Percentiles rank a stretch among this genome's conserved stretches.
These are phyloP conservation scores for Fusarium heterosporum DNA, from an alignment of 2,329 filamentous ascomycete genomes.

Conservation along the genomic window DNA sequence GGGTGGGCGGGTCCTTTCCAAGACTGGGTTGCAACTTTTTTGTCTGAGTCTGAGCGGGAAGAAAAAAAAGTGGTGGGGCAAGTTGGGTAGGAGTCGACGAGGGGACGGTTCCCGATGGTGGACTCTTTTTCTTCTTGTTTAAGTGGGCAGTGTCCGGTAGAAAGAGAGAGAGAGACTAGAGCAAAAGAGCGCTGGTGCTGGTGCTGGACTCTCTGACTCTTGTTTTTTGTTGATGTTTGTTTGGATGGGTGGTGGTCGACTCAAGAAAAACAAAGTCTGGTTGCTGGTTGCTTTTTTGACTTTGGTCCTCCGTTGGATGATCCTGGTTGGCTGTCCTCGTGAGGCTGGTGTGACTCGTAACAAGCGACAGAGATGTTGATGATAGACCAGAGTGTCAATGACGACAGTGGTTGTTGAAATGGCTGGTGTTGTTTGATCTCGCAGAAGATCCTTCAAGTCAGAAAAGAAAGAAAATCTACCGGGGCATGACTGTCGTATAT, in stretches of 20 bases:
- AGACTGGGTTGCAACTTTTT: slow-evolving; percentile 35
- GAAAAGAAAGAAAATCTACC: slow-evolving; percentile 11
- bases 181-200: slow-evolving; percentile 11
- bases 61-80: slow-evolving; percentile 32
- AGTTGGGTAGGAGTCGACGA: slow-evolving; percentile 38
- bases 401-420: slow-evolving; percentile 6
- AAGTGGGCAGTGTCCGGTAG: slow-evolving; percentile 32
- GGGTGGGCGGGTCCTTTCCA: slow-evolving; percentile 33
- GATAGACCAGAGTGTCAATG: slow-evolving; percentile 12
- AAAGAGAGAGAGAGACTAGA: slow-evolving; percentile 13
- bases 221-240: slow-evolving; percentile 36
- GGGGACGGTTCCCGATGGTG: slow-evolving; percentile 26
- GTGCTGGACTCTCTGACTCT: slow-evolving; percentile 24
- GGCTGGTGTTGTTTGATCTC: background rate
- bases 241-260: background rate
- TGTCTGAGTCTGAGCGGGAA: slow-evolving; percentile 26
- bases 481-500: slow-evolving; percentile 42
- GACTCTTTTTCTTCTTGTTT: slow-evolving; percentile 16
- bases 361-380: slow-evolving; percentile 24
- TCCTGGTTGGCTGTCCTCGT: slow-evolving; percentile 33
- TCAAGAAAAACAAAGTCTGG: slow-evolving; percentile 31
- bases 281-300: slow-evolving; percentile 24
- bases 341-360: slow-evolving; percentile 37
- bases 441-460: slow-evolving; percentile 13
- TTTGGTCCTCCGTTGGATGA: slow-evolving; percentile 22